These are phyloP conservation scores for Diaporthe vaccinii DNA, from an alignment of 2,329 filamentous ascomycete species.

Conservation along the genomic window DNA sequence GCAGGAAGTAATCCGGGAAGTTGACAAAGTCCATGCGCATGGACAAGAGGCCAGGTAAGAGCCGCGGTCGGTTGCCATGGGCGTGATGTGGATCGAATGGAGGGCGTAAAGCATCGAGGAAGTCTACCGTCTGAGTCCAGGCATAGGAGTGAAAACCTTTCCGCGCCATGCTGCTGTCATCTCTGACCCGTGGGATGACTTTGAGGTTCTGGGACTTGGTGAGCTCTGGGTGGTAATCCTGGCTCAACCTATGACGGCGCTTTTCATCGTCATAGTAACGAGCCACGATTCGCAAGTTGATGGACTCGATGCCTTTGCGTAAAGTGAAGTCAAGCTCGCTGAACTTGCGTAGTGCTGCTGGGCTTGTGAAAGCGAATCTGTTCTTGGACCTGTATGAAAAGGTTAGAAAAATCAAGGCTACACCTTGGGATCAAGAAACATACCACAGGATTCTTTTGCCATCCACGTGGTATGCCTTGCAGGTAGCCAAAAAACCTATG, in stretches of 20 bases:
- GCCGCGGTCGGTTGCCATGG: conserved; percentile 53
- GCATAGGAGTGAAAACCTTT: conserved; percentile 68
- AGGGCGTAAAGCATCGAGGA: conserved; percentile 64
- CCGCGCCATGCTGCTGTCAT: conserved; percentile 59
- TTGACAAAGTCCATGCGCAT: conserved; percentile 69
- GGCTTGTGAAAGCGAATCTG: conserved; percentile 67
- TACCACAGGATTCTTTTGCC: conserved; percentile 64
- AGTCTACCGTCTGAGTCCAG: conserved; percentile 68
- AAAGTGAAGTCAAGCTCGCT: conserved; percentile 58
- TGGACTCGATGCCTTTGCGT: conserved; percentile 59
- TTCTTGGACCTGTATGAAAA: conserved; percentile 55
- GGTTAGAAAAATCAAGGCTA: neutral
- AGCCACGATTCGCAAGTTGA: conserved; percentile 67
- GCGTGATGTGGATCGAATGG: conserved; percentile 60
- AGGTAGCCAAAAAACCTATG: conserved; percentile 67
- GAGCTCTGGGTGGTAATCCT: conserved; percentile 58
- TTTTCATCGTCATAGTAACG: conserved; percentile 68
- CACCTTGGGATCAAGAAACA: neutral
- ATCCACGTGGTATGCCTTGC: conserved; percentile 63
- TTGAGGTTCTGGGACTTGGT: conserved; percentile 58
- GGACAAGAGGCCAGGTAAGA: conserved; percentile 61
- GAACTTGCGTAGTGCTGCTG: conserved; percentile 63
- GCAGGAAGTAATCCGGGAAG: conserved; percentile 61
- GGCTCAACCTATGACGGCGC: conserved; percentile 56
- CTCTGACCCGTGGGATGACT: conserved; percentile 58